Conservation (phyloP, 805 yeast species). For the Yamadazyma nakazawae region DNA sequence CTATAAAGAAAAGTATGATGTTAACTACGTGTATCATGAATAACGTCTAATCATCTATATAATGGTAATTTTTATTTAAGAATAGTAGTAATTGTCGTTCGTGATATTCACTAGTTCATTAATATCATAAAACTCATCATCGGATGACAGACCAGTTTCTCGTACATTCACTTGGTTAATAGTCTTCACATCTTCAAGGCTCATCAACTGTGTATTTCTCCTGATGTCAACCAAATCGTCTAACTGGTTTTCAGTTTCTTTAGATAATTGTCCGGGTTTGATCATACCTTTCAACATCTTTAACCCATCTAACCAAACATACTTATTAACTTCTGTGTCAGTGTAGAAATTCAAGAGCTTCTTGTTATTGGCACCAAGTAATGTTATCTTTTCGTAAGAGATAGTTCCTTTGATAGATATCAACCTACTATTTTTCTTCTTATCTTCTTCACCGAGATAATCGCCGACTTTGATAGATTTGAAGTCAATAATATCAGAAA, state of each 20-base stretch:
- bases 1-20: no score
- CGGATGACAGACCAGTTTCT: slow-evolving; percentile 20
- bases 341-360: slow-evolving; percentile 58
- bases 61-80: no score
- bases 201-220: slow-evolving; percentile 38
- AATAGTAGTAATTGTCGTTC: slow-evolving; percentile 10
- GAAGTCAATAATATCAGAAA: slow-evolving; percentile 50
- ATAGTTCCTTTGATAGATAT: slow-evolving; percentile 57
- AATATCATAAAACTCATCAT: slow-evolving; percentile 20
- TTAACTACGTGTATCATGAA: no score
- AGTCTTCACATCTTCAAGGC: slow-evolving; percentile 24
- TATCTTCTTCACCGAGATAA: slow-evolving; percentile 37
- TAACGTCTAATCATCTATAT: no score
- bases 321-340: slow-evolving; percentile 64
- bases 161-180: background rate
- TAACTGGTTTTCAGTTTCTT: slow-evolving; percentile 36
- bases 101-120: slow-evolving; percentile 16
- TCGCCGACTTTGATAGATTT: slow-evolving; percentile 47
- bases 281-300: slow-evolving; percentile 42
- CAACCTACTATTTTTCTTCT: slow-evolving; percentile 41
- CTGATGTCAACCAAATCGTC: slow-evolving; percentile 33
- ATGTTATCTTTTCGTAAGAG: slow-evolving; percentile 53
- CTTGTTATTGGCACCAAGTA: slow-evolving; percentile 42
- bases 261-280: slow-evolving; percentile 30
- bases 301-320: slow-evolving; percentile 78